phyloP scores from a whole-genome alignment of 2,329 filamentous ascomycete genomes.

The Colletotrichum limetticola region DNA sequence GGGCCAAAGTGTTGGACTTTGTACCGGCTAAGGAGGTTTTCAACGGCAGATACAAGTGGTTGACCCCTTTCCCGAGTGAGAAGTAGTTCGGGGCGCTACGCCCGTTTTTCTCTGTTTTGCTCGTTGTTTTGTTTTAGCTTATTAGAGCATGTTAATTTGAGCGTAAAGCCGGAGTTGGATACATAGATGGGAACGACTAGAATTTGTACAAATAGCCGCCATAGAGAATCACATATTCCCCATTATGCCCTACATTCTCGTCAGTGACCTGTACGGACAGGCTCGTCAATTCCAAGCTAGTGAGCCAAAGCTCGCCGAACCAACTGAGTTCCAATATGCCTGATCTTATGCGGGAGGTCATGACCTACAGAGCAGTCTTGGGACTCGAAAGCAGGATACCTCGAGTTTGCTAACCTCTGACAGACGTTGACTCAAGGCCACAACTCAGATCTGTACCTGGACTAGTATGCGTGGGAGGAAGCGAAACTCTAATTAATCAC shows the following conservation, averaged over 20 bases:
- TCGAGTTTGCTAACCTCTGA: too few species aligned
- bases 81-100: neutral
- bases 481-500: neutral
- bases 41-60: conserved; percentile 27
- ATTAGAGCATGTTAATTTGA: neutral
- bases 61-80: conserved; percentile 13
- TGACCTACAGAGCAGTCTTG: too few species aligned
- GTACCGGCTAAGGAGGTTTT: conserved; percentile 34
- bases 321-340: too few species aligned
- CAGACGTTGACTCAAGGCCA: neutral
- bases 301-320: neutral
- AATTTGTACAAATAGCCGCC: neutral
- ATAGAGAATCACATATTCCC: neutral
- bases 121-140: neutral
- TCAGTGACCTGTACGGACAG: neutral
- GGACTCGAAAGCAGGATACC: too few species aligned
- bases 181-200: neutral
- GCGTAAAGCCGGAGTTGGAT: neutral
- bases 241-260: neutral
- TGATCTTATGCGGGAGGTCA: neutral
- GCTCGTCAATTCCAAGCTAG: neutral
- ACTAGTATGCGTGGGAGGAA: neutral
- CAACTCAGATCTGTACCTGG: neutral
- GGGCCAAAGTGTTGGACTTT: conserved; percentile 37
- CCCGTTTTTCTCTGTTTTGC: neutral